phyloP scores from a whole-genome alignment of 2,329 filamentous ascomycete genomes.

The Leptographium radiaticola region DNA sequence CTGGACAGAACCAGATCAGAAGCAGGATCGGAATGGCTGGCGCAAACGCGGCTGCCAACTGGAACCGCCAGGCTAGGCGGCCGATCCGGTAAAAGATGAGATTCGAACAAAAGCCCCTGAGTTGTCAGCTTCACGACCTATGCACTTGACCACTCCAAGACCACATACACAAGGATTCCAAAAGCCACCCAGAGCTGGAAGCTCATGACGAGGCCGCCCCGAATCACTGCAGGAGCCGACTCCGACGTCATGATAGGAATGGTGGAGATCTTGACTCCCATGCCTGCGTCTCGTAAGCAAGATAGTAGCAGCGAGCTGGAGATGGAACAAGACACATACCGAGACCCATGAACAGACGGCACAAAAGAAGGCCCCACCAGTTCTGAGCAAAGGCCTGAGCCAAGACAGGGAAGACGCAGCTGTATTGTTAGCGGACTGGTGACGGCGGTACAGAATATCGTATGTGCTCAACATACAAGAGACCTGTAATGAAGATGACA shows the following conservation, averaged over 20 bases:
- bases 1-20: slow-evolving; percentile 24
- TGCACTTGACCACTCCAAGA: too few relatives aligned
- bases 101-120: too few relatives aligned
- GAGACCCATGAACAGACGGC: slow-evolving; percentile 55
- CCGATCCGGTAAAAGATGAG: slow-evolving; percentile 4
- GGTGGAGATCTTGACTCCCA: slow-evolving; percentile 57
- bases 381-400: slow-evolving; percentile 28
- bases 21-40: slow-evolving; percentile 43
- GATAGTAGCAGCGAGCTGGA: too few relatives aligned
- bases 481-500: slow-evolving; percentile 17
- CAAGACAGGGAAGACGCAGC: slow-evolving; percentile 4
- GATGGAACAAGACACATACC: too few relatives aligned
- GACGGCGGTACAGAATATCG: too few relatives aligned
- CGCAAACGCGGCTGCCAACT: slow-evolving; percentile 53
- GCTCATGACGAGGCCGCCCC: slow-evolving; percentile 57
- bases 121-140: too few relatives aligned
- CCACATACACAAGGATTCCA: slow-evolving; percentile 21
- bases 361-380: slow-evolving; percentile 57
- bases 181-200: slow-evolving; percentile 32
- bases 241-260: slow-evolving; percentile 55
- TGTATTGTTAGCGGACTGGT: too few relatives aligned
- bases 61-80: slow-evolving; percentile 53
- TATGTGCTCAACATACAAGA: slow-evolving; percentile 22
- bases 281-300: slow-evolving; percentile 25
- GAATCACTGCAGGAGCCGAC: slow-evolving; percentile 47